A percentile compares a stretch with the other conserved stretches of the same genome.
These are phyloP conservation scores for Solanum bulbocastanum DNA, from an alignment of 257 asterid species.

Conservation along the genomic window DNA sequence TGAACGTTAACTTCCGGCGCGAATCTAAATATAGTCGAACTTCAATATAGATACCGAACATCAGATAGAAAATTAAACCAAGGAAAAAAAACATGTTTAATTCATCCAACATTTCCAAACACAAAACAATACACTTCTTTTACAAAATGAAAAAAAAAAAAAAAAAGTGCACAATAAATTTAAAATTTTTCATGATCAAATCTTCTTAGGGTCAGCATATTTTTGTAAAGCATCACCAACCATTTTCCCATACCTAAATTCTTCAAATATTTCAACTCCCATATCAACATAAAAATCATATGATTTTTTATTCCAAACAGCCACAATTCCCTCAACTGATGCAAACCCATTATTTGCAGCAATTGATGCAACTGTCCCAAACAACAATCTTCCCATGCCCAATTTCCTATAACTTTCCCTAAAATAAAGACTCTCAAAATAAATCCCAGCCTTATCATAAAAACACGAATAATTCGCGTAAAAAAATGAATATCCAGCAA, in stretches of 20 bases:
- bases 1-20: accelerated
- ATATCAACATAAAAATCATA: slow-evolving; percentile 4
- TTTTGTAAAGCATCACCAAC: slow-evolving; percentile 1
- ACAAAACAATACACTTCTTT: background rate
- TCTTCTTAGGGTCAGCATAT: background rate
- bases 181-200: background rate
- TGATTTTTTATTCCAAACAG: slow-evolving; percentile 7
- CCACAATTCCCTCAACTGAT: slow-evolving; percentile 7
- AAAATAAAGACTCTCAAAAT: slow-evolving; percentile 6
- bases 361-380: slow-evolving; percentile 2
- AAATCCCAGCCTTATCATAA: slow-evolving; percentile 1
- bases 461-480: slow-evolving; percentile 6
- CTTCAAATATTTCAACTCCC: slow-evolving; percentile 7
- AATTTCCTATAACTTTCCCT: slow-evolving; percentile 2
- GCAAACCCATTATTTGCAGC: slow-evolving; percentile 7
- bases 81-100: background rate
- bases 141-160: background rate
- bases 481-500: slow-evolving; percentile 2
- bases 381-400: background rate
- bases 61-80: too few species aligned
- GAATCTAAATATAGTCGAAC: accelerated
- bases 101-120: background rate
- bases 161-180: background rate
- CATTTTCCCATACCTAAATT: slow-evolving; percentile 9
- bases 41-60: too few species aligned